phyloP scores from a whole-genome alignment of 164 flowering plant species.

The Vitis amurensis region DNA sequence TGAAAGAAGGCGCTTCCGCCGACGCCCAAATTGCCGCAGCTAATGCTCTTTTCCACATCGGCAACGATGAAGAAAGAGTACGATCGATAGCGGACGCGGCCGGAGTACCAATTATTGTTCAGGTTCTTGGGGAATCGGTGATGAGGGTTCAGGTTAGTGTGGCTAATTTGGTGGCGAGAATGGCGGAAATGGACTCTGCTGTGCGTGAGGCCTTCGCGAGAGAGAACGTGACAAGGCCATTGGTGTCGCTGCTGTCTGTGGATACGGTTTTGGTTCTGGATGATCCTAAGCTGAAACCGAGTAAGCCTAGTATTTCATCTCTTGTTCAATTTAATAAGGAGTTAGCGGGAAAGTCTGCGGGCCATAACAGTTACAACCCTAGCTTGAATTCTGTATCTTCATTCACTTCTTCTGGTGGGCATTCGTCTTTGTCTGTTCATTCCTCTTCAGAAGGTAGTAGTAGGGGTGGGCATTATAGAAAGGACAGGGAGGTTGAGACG shows the following conservation, averaged over 20 bases:
- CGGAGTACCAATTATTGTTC: constrained; percentile 51
- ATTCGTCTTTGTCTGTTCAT: constrained; percentile 20
- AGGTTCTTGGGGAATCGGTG: constrained; percentile 47
- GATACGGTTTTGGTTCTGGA: constrained; percentile 48
- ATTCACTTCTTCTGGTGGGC: neutral
- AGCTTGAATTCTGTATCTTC: neutral
- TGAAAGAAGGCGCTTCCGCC: constrained; percentile 49
- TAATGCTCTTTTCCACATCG: constrained; percentile 43
- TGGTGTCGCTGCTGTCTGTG: constrained; percentile 52
- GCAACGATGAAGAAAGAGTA: constrained; percentile 44
- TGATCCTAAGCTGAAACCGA: constrained; percentile 26
- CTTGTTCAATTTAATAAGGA: constrained; percentile 60
- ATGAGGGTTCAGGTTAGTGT: constrained; percentile 57
- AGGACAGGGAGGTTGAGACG: constrained; percentile 31
- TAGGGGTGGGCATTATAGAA: constrained; percentile 21
- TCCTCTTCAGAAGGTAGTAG: constrained; percentile 27
- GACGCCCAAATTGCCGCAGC: constrained; percentile 78
- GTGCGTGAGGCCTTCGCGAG: constrained; percentile 69
- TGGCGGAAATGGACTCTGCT: constrained; percentile 47
- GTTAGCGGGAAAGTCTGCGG: constrained; percentile 6
- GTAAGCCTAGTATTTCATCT: constrained; percentile 55
- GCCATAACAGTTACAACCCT: neutral
- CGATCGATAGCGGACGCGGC: constrained; percentile 24
- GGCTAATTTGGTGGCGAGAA: constrained; percentile 55
- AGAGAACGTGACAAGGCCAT: constrained; percentile 57